phyloP scores from a whole-genome alignment of 768 basidiomycete genomes.

The Suillus placidus region DNA sequence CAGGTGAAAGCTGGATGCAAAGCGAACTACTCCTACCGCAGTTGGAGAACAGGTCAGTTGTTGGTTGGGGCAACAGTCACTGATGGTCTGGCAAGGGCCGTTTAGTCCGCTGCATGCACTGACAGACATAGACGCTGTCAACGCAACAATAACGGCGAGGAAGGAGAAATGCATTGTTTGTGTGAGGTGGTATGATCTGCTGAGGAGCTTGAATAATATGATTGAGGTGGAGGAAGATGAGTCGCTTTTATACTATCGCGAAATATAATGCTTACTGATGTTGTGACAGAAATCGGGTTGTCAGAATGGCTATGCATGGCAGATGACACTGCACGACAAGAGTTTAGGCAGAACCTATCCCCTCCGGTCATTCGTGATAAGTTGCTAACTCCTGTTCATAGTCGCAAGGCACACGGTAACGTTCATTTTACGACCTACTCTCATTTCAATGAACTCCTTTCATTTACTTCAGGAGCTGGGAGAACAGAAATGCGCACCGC shows the following conservation, averaged over 20 bases:
- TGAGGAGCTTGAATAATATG: no score
- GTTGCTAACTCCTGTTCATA: no score
- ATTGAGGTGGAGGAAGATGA: no score
- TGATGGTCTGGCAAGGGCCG: rapidly evolving
- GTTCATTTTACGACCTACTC: not conserved
- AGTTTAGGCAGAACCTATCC: not conserved
- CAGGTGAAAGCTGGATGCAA: not conserved
- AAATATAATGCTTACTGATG: not conserved
- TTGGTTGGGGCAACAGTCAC: not conserved
- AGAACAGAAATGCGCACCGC: not conserved
- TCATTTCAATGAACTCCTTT: no score
- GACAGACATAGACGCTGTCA: no score
- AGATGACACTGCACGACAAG: not conserved
- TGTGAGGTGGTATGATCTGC: no score
- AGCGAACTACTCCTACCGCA: no score
- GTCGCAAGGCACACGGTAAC: not conserved
- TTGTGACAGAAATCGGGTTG: no score
- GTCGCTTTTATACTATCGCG: not conserved
- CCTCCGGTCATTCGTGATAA: not conserved
- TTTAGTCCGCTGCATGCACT: no score
- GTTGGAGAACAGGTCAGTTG: rapidly evolving
- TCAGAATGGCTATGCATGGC: not conserved
- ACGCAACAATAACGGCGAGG: no score
- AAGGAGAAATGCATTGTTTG: no score
- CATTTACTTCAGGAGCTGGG: not conserved